A percentile compares a stretch with the other conserved stretches of the same genome.
Evolutionary conservation across 1,139 yeast genomes (phyloP).

Genomic region (Zygosaccharomyces pseudobailii): DNA sequence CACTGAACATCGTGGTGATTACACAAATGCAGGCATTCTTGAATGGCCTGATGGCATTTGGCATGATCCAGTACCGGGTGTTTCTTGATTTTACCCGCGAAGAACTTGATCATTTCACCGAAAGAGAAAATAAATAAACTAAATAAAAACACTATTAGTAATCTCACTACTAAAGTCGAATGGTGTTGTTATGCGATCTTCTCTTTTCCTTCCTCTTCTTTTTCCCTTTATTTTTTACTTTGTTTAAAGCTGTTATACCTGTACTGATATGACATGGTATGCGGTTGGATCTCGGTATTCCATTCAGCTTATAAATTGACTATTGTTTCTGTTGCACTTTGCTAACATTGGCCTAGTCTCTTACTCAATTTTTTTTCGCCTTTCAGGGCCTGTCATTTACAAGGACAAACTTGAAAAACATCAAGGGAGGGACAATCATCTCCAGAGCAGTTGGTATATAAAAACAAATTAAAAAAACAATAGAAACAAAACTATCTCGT

Average conservation of each 20-base stretch:
- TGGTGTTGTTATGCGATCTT: too few relatives aligned
- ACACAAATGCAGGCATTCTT: conserved; percentile 52
- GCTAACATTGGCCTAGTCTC: too few relatives aligned
- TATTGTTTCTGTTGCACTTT: not conserved
- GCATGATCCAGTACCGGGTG: conserved; percentile 43
- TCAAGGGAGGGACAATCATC: not conserved
- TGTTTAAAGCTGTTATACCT: too few relatives aligned
- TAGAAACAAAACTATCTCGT: not conserved
- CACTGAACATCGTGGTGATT: conserved; percentile 46
- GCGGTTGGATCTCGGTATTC: too few relatives aligned
- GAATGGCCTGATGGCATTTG: conserved; percentile 56
- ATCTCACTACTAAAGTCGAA: too few relatives aligned
- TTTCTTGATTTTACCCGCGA: conserved; percentile 19
- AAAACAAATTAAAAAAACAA: not conserved
- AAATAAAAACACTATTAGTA: too few relatives aligned
- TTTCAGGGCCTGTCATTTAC: not conserved
- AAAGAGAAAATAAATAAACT: too few relatives aligned
- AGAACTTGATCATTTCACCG: too few relatives aligned
- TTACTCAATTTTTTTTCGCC: not conserved
- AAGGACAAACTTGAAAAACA: not conserved
- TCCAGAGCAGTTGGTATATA: not conserved
- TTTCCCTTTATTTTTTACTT: too few relatives aligned
- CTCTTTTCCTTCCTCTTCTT: too few relatives aligned
- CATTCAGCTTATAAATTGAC: too few relatives aligned
- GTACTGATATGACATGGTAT: too few relatives aligned